Evolutionary conservation across 495 filamentous ascomycete species (phyloP), one percentile per base, ranked within the genome.

Genomic region (Chaetomium fimeti): DNA sequence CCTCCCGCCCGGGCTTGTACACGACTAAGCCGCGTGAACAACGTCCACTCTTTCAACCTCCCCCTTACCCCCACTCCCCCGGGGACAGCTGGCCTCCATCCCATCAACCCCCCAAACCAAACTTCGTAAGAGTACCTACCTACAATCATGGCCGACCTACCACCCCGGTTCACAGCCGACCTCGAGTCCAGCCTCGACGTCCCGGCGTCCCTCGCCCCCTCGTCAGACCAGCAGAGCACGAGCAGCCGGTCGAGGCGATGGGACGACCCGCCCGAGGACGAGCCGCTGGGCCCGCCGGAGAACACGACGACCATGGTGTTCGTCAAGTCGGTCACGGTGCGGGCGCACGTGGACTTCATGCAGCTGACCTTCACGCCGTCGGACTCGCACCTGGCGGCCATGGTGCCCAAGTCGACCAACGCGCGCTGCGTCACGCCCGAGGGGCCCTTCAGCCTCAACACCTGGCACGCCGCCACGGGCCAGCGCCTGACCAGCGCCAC

Each of bases 231-330:
- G 5, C 47, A 16, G 27, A 69, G 64, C 64, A 51, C 56, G 16
- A 52, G 12, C 51, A 64, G 52, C 1, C 15, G 15, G 29, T 40
- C 22, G 13, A 62, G 70, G 24, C 53, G 64, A 58, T 72, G 70
- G 70, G 70, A 72, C 62, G 70, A 72, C 59, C 70, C 70, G 9
- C 70, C 70, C 7, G 66, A 66, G 20, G 63, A 66, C 6, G 51
- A 66, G 8, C 67, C 61, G 4, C 24, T 6, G 29, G 25, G 32
- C 1, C 59, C 56, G 18, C 20, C 55, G 2, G 64, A 65, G 2
- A 59, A 48, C 60, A 12, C 63, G 24, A 65, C 61, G 29, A 65
- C 66, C 57, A 65, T 71, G 55, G 42, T 71, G 54, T 63, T 71
- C 55, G 22, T 67, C 32, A 52, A 63, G 32, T 29, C 28, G 22